Conservation (phyloP, 2,329 filamentous ascomycete genomes). For the Penicillium hesseltinei region DNA sequence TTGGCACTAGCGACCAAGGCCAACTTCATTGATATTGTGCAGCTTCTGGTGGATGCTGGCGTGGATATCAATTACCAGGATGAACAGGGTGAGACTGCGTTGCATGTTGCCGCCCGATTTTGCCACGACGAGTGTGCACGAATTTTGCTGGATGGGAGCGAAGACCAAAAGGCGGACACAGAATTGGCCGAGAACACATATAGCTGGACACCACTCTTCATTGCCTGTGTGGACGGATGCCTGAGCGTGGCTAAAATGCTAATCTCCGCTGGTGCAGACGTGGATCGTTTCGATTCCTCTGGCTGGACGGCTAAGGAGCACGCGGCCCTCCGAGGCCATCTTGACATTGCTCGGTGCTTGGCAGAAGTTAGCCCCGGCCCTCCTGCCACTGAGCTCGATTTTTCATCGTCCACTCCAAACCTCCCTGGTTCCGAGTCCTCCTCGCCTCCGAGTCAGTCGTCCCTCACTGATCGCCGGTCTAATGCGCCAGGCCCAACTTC, state of each 20-base stretch:
- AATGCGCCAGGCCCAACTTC: constrained; percentile 30
- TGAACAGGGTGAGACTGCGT: constrained; percentile 80
- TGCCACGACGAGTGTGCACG: constrained; percentile 78
- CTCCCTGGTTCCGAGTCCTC: constrained; percentile 32
- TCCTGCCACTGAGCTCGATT: constrained; percentile 33
- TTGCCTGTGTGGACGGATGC: constrained; percentile 87
- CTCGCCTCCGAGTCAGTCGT: constrained; percentile 39
- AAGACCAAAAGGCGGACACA: constrained; percentile 69
- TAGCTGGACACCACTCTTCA: constrained; percentile 92
- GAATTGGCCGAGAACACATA: constrained; percentile 81
- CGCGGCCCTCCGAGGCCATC: constrained; percentile 82
- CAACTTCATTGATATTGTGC: constrained; percentile 80
- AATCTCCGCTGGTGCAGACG: constrained; percentile 72
- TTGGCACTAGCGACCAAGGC: constrained; percentile 83
- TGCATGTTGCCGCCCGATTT: constrained; percentile 88
- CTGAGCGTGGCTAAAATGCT: constrained; percentile 72
- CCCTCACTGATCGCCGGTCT: constrained; percentile 45
- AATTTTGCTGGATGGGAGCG: constrained; percentile 69
- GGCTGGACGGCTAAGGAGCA: constrained; percentile 96
- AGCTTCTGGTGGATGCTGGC: constrained; percentile 81
- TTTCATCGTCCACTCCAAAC: constrained; percentile 27
- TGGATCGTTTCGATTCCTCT: constrained; percentile 74
- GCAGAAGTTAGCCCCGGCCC: constrained; percentile 54
- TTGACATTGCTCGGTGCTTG: constrained; percentile 72
- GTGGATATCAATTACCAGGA: constrained; percentile 94